Percentiles rank a stretch among this genome's conserved stretches.
phyloP scores from a whole-genome alignment of 2,329 filamentous ascomycete genomes.

The Aspergillus niger region DNA sequence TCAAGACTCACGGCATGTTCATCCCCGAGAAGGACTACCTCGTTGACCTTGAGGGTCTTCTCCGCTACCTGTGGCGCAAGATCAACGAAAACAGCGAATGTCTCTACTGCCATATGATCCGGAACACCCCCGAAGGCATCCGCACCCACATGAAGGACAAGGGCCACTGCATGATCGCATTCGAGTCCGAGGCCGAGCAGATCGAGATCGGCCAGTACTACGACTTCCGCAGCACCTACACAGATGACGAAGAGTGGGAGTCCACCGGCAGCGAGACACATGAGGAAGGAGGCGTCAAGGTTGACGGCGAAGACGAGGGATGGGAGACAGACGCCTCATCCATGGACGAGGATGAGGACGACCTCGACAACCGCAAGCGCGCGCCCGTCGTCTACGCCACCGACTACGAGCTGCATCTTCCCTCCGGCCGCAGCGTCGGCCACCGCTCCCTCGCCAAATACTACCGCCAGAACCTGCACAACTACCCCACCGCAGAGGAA shows the following conservation, averaged over 20 bases:
- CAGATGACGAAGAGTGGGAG: slow-evolving; percentile 69
- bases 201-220: slow-evolving; percentile 95
- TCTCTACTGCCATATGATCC: slow-evolving; percentile 81
- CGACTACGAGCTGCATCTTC: slow-evolving; percentile 91
- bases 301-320: slow-evolving; percentile 63
- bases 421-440: slow-evolving; percentile 83
- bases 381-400: slow-evolving; percentile 79
- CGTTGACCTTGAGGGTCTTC: slow-evolving; percentile 76
- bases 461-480: slow-evolving; percentile 88
- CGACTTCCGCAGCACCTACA: slow-evolving; percentile 94
- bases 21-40: slow-evolving; percentile 87
- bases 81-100: slow-evolving; percentile 81
- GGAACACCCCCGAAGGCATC: slow-evolving; percentile 74
- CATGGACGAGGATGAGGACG: slow-evolving; percentile 78
- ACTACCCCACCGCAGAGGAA: slow-evolving; percentile 77
- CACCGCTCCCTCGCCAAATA: slow-evolving; percentile 86
- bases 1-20: slow-evolving; percentile 90
- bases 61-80: slow-evolving; percentile 76
- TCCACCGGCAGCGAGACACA: slow-evolving; percentile 44
- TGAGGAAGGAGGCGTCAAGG: slow-evolving; percentile 64
- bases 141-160: slow-evolving; percentile 98
- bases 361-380: slow-evolving; percentile 79
- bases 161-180: slow-evolving; percentile 95
- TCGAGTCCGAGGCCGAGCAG: slow-evolving; percentile 83
- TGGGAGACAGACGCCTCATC: slow-evolving; percentile 98